Conservation (phyloP, 371 early-diverging fungal species). For the Mucor lusitanicus region DNA sequence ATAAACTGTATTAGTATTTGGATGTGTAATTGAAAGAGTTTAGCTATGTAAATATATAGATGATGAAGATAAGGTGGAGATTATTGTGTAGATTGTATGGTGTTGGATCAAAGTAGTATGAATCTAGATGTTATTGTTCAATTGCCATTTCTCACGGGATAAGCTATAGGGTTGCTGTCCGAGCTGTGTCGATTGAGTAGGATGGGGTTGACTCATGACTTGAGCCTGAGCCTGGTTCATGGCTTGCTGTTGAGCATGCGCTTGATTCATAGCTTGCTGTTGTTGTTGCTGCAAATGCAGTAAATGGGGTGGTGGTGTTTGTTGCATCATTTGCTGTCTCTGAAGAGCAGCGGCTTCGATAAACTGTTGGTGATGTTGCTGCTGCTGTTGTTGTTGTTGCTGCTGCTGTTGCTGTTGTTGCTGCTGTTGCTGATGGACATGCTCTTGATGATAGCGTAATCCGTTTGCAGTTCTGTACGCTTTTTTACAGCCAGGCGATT, state of each 20-base stretch:
- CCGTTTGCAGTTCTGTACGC: conserved; percentile 48
- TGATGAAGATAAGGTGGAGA: background rate
- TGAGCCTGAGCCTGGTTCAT: background rate
- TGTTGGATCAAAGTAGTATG: background rate
- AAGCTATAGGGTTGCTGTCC: conserved; percentile 3
- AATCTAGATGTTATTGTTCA: conserved; percentile 17
- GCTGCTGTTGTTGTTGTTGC: background rate
- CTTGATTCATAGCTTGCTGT: conserved; percentile 1
- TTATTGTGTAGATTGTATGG: background rate
- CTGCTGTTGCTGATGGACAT: conserved; percentile 27
- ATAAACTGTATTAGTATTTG: background rate
- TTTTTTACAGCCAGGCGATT: conserved; percentile 47
- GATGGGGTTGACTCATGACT: background rate
- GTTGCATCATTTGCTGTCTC: background rate
- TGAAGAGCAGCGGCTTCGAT: background rate
- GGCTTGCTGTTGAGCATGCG: conserved; percentile 2
- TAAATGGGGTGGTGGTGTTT: conserved; percentile 11
- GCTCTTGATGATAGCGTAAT: conserved; percentile 44
- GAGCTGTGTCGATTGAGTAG: background rate
- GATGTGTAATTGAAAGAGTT: too few relatives aligned
- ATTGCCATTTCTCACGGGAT: conserved; percentile 23
- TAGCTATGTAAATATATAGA: too few relatives aligned
- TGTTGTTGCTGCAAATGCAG: conserved; percentile 13
- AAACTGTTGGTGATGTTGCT: conserved; percentile 8
- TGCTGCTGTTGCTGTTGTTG: background rate